phyloP scores from a whole-genome alignment of 116 monocot species.

The Cymodocea nodosa region DNA sequence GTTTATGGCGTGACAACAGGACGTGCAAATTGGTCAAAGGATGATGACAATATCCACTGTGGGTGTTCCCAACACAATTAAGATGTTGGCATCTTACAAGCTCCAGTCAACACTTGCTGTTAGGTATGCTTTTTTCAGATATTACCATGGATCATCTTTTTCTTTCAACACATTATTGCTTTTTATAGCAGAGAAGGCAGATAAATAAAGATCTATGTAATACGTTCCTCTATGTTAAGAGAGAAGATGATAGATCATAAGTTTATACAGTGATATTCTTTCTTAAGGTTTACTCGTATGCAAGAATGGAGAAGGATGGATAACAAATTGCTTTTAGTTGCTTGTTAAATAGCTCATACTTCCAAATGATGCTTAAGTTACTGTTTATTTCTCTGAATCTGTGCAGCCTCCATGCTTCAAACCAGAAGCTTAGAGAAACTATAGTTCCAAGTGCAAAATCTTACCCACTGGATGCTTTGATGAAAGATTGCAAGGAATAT shows the following conservation, averaged over 20 bases:
- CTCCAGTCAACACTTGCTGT: conserved; percentile 96
- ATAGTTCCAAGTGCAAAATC: conserved; percentile 91
- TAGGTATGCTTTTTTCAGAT: conserved; percentile 29
- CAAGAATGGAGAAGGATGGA: too few relatives aligned
- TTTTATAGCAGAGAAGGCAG: too few relatives aligned
- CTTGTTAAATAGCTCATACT: not conserved
- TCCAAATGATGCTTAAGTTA: too few relatives aligned
- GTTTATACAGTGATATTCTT: too few relatives aligned
- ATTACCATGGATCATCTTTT: not conserved
- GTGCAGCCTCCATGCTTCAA: conserved; percentile 84
- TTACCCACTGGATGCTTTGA: conserved; percentile 69
- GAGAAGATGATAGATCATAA: too few relatives aligned
- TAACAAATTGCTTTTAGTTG: not conserved
- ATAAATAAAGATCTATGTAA: too few relatives aligned
- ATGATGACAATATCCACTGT: conserved; percentile 99
- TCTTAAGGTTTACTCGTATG: too few relatives aligned
- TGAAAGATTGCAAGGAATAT: conserved; percentile 88
- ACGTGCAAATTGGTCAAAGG: conserved; percentile 87
- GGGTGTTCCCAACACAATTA: conserved; percentile 94
- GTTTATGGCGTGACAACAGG: conserved; percentile 20
- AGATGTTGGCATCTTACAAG: conserved; percentile 82
- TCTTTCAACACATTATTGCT: too few relatives aligned
- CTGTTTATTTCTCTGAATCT: not conserved
- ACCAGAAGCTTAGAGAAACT: conserved; percentile 72
- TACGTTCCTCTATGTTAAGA: too few relatives aligned